These are phyloP conservation scores for Skeletonema potamos DNA, from an alignment of 108 stramenopile genomes.

Conservation along the genomic window DNA sequence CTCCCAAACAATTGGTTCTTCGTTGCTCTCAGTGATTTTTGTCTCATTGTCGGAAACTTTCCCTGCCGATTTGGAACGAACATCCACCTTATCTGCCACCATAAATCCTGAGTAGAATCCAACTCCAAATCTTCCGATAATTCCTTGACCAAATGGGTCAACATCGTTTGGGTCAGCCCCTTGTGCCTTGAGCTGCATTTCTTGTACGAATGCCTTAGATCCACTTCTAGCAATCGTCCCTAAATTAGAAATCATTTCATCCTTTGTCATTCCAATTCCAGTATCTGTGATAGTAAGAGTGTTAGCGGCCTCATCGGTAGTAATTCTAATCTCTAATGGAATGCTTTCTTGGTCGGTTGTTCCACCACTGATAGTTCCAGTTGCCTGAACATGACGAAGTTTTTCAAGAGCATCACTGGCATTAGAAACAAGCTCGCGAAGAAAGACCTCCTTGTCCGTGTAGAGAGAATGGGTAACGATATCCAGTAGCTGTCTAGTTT, in stretches of 20 bases:
- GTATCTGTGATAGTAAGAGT: constrained; percentile 95
- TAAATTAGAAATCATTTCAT: constrained; percentile 90
- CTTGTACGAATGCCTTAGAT: constrained; percentile 90
- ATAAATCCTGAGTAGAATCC: constrained; percentile 98
- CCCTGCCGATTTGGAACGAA: constrained; percentile 68
- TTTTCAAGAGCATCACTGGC: constrained; percentile 97
- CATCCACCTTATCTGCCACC: constrained; percentile 92
- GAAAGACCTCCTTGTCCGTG: constrained; percentile 98
- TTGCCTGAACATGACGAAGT: constrained; percentile 86
- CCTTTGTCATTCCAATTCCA: constrained; percentile 93
- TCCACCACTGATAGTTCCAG: constrained; percentile 8
- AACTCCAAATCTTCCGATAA: constrained; percentile 98
- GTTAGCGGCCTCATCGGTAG: constrained; percentile 79
- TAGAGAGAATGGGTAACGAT: constrained; percentile 98
- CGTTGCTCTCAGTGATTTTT: background rate
- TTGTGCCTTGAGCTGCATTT: constrained; percentile 59
- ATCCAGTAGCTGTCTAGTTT: constrained; percentile 87
- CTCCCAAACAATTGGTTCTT: constrained; percentile 68
- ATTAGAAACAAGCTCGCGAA: constrained; percentile 97
- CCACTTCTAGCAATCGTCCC: constrained; percentile 98
- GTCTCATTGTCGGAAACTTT: background rate
- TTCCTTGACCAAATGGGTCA: constrained; percentile 55
- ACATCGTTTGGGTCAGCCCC: constrained; percentile 25
- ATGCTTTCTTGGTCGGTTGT: constrained; percentile 47
- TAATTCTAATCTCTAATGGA: constrained; percentile 82